Evolutionary conservation across 176 grass and related monocot genomes (phyloP).

Genomic region (Aegilops tauschii): DNA sequence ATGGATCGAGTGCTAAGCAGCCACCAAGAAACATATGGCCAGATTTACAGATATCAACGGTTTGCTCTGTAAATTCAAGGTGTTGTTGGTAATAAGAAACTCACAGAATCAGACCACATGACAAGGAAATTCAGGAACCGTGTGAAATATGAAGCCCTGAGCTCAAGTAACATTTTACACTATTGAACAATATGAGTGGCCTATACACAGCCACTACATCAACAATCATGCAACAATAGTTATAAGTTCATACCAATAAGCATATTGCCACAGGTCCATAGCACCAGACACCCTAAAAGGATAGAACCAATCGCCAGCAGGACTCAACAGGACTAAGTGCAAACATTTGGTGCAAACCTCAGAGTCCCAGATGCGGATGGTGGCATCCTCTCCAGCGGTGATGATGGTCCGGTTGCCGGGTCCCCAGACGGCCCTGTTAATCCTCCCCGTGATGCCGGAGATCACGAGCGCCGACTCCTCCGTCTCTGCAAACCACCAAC

Average conservation of each 20-base stretch:
- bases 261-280: not conserved
- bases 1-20: not conserved
- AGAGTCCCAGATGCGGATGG: slow-evolving; percentile 85
- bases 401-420: slow-evolving; percentile 89
- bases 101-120: not conserved
- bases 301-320: not conserved
- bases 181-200: no score
- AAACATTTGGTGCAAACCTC: slow-evolving; percentile 44
- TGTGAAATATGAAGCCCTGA: not conserved
- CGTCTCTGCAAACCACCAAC: slow-evolving; percentile 51
- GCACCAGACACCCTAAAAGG: not conserved
- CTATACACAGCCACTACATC: not conserved
- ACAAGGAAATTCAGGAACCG: not conserved
- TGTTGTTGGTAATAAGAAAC: not conserved
- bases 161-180: not conserved
- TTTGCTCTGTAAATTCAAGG: not conserved
- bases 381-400: slow-evolving; percentile 82
- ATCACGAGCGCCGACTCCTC: slow-evolving; percentile 68
- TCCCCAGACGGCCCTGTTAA: slow-evolving; percentile 92
- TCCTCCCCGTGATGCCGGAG: slow-evolving; percentile 75
- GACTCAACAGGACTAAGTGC: not conserved
- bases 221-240: not conserved
- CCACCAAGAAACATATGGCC: not conserved
- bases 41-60: not conserved
- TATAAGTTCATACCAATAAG: not conserved